A percentile compares a stretch with the other conserved stretches of the same genome.
Evolutionary conservation across 2,329 filamentous ascomycete genomes (phyloP).

Genomic region (Trichoderma sp.): DNA sequence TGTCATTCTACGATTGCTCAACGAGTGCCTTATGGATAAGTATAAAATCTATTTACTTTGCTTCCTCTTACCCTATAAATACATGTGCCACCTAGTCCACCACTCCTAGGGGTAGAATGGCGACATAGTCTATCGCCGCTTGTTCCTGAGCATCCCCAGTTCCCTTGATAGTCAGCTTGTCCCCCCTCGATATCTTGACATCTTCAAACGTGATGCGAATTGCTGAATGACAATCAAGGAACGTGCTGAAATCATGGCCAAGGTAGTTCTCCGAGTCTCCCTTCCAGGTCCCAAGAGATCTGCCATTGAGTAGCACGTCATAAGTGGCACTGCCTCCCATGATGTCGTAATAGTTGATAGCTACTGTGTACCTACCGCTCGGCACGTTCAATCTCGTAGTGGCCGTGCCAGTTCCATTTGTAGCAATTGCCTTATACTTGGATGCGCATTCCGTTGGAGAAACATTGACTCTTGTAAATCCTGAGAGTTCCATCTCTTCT

Average conservation of each 20-base stretch:
- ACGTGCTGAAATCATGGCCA: constrained; percentile 8
- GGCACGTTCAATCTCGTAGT: constrained; percentile 23
- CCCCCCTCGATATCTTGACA: neutral
- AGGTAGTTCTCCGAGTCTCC: constrained; percentile 8
- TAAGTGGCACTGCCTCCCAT: constrained; percentile 51
- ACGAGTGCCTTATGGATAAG: neutral
- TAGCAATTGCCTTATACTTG: constrained; percentile 53
- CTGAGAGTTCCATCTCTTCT: constrained; percentile 59
- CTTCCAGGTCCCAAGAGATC: constrained; percentile 1
- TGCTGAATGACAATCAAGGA: constrained; percentile 10
- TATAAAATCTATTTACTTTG: neutral
- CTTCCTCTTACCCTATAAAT: neutral
- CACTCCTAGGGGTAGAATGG: constrained; percentile 55
- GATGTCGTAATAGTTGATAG: constrained; percentile 65
- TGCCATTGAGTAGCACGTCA: constrained; percentile 3
- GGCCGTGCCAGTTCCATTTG: constrained; percentile 27
- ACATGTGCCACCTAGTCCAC: constrained; percentile 46
- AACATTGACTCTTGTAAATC: constrained; percentile 54
- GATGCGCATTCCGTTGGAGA: constrained; percentile 60
- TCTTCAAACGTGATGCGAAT: constrained; percentile 6
- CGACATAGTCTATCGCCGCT: constrained; percentile 65
- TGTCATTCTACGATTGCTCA: neutral
- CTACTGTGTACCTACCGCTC: constrained; percentile 58
- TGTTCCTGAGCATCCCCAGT: constrained; percentile 53
- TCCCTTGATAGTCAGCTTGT: constrained; percentile 3